A percentile compares a stretch with the other conserved stretches of the same genome.
Evolutionary conservation across 2,329 filamentous ascomycete species (phyloP).

Genomic region (Pyrenochaeta sp.): DNA sequence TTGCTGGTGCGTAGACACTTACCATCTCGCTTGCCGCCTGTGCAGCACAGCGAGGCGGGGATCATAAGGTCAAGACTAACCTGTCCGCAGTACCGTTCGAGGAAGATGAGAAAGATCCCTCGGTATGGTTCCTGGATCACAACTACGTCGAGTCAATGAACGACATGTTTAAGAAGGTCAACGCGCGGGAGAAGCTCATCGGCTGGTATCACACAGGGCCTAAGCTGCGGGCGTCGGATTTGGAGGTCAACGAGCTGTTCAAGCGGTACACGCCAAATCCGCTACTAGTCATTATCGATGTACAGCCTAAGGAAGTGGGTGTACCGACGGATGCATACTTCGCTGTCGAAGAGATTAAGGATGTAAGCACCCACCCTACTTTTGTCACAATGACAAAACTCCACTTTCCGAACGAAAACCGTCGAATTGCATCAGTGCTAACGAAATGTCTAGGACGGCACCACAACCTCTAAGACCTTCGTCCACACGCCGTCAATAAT

Average conservation of each 20-base stretch:
- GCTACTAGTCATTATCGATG: constrained; percentile 95
- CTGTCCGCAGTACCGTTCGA: constrained; percentile 83
- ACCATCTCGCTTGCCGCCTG: constrained; percentile 24
- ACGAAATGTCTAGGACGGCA: constrained; percentile 76
- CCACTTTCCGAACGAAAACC: neutral
- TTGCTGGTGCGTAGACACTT: constrained; percentile 74
- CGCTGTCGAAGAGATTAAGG: constrained; percentile 98
- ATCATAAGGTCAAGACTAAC: constrained; percentile 29
- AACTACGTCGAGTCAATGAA: constrained; percentile 99
- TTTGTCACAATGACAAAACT: neutral
- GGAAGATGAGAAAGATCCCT: constrained; percentile 97
- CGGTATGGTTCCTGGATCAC: constrained; percentile 99
- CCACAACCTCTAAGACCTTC: constrained; percentile 95
- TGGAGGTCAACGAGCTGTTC: constrained; percentile 99
- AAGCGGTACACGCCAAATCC: constrained; percentile 98
- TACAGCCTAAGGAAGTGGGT: constrained; percentile 96
- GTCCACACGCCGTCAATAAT: constrained; percentile 98
- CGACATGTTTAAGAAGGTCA: constrained; percentile 99
- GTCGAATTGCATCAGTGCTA: neutral
- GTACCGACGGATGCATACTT: constrained; percentile 99
- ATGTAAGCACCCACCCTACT: constrained; percentile 67
- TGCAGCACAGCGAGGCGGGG: constrained; percentile 7
- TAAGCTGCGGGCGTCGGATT: constrained; percentile 93
- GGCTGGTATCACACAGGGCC: constrained; percentile 99
- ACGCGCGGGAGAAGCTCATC: constrained; percentile 97